Percentiles rank a stretch among this genome's conserved stretches.
These are phyloP conservation scores for Colletotrichum tofieldiae DNA, from an alignment of 2,329 filamentous ascomycete genomes.

Conservation along the genomic window DNA sequence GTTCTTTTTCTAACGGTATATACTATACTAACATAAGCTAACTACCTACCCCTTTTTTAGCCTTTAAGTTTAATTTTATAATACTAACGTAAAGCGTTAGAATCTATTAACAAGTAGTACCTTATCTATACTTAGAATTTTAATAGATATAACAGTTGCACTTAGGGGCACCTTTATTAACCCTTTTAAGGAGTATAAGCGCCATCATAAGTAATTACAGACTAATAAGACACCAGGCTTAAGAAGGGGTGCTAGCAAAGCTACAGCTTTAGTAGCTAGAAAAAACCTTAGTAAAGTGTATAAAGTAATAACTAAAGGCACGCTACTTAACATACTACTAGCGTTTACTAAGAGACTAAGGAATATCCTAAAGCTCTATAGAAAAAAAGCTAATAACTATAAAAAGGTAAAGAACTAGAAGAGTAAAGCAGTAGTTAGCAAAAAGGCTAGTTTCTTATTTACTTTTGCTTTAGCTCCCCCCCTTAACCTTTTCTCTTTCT, in stretches of 20 bases:
- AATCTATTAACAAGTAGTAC: slow-evolving; percentile 41
- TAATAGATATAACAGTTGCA: slow-evolving; percentile 26
- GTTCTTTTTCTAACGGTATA: no score
- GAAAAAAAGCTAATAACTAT: slow-evolving; percentile 52
- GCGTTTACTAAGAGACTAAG: slow-evolving; percentile 54
- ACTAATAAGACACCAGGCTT: slow-evolving; percentile 2
- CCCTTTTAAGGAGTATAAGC: slow-evolving; percentile 30
- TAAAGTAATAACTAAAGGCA: slow-evolving; percentile 50
- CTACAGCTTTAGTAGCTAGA: not conserved
- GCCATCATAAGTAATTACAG: not conserved
- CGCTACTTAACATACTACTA: slow-evolving; percentile 54
- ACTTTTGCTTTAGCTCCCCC: no score
- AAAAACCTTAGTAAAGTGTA: slow-evolving; percentile 47
- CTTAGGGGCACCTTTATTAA: slow-evolving; percentile 33
- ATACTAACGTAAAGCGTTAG: slow-evolving; percentile 52
- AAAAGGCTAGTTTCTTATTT: slow-evolving; percentile 42
- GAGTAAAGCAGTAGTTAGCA: slow-evolving; percentile 50
- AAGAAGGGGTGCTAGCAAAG: no score
- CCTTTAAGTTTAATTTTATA: not conserved
- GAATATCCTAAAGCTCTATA: slow-evolving; percentile 54
- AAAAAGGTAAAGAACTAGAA: slow-evolving; percentile 52
- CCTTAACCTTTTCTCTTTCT: no score
- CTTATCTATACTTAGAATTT: slow-evolving; percentile 16
- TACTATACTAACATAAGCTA: no score
- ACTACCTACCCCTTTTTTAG: no score